Conservation (phyloP, 176 grass and related monocot genomes). For the Aegilops longissima region DNA sequence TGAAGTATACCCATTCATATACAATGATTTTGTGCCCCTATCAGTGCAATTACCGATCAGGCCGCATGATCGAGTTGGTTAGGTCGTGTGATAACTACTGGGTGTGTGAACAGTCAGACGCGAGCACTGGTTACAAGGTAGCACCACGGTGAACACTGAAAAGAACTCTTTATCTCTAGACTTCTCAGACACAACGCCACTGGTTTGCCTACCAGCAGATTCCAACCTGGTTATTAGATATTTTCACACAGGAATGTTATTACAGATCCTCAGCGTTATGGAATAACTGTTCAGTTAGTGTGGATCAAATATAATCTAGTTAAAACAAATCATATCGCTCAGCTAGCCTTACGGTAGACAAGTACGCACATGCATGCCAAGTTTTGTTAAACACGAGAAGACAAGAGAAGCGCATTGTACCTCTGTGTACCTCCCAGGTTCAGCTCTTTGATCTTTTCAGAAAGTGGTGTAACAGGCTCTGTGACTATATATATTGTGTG, state of each 20-base stretch:
- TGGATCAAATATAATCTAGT: neutral
- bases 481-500: constrained; percentile 97
- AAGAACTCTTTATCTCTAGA: neutral
- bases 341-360: neutral
- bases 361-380: neutral
- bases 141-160: neutral
- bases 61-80: neutral
- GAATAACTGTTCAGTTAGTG: neutral
- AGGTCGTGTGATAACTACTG: neutral
- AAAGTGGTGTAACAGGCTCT: constrained; percentile 92
- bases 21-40: neutral
- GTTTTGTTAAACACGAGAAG: constrained; percentile 25
- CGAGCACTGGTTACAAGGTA: neutral
- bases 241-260: neutral
- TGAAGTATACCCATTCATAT: neutral
- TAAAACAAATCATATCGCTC: neutral
- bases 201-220: neutral
- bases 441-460: constrained; percentile 89
- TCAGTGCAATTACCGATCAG: neutral
- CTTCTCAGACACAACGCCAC: neutral
- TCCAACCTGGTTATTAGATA: neutral
- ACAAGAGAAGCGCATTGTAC: constrained; percentile 44
- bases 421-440: constrained; percentile 89
- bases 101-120: neutral
- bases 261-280: neutral